These are phyloP conservation scores for Nakazawaea wyomingensis DNA, from an alignment of 805 yeast genomes.

Conservation along the genomic window DNA sequence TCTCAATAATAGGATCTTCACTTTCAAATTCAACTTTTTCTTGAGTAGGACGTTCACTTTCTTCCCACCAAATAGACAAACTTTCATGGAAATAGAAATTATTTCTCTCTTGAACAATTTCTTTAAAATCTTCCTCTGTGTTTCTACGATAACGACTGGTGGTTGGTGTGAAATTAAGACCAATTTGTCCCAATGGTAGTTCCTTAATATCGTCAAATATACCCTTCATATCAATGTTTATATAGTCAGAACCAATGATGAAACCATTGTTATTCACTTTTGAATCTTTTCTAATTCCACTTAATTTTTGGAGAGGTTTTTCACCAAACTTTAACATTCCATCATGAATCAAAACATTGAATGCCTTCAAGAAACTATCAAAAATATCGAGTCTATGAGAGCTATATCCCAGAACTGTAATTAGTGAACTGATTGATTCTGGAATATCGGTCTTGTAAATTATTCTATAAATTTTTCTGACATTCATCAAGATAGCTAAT, in stretches of 20 bases:
- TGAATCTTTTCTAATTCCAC: background rate
- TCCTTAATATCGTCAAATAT: background rate
- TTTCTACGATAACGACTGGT: background rate
- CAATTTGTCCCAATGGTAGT: background rate
- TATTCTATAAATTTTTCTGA: conserved; percentile 18
- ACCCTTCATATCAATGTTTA: background rate
- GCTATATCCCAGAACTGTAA: conserved; percentile 11
- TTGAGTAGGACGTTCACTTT: background rate
- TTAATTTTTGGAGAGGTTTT: conserved; percentile 1
- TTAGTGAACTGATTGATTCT: conserved; percentile 2
- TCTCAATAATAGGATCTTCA: background rate
- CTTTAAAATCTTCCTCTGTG: background rate
- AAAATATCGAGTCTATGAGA: background rate
- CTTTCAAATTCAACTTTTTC: background rate
- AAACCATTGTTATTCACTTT: background rate
- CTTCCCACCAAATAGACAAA: conserved; percentile 1
- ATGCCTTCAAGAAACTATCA: conserved; percentile 13
- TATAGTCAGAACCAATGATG: conserved; percentile 6
- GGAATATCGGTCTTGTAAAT: conserved; percentile 8
- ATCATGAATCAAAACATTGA: conserved; percentile 18
- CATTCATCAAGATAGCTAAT: conserved; percentile 16
- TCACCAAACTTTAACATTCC: conserved; percentile 15
- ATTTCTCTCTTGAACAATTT: conserved; percentile 3
- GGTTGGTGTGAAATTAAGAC: conserved; percentile 1
- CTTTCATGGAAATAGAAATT: conserved; percentile 6